Base-by-base conservation (phyloP, 139 green algal species). In the Axilococcus clingmanii region DNA sequence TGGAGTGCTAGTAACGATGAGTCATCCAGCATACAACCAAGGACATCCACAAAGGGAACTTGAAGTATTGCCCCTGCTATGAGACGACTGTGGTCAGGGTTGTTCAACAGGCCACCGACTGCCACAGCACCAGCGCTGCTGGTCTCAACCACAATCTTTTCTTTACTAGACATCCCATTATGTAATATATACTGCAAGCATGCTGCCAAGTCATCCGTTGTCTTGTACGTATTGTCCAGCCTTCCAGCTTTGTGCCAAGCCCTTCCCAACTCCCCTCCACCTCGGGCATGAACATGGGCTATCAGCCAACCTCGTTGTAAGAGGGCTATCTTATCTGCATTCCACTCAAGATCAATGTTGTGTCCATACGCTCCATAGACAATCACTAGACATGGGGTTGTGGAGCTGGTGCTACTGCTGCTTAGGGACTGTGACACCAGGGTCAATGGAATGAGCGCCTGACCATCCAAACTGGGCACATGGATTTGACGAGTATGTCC, bases 31-130 rank as follows among this genome's bases (percentile, higher is more conserved):
- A 85, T 83, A 22, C 63, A 72, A 2, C 56, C 49, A 12, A 87
- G 48, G 6, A 79, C 65, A 63, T 95, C 87, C 49, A 96, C 81
- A 62, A 96, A 96, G 0, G 84, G 86, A 23, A 92, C 83, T 28
- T 75, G 74, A 20, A 83, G 55, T 27, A 88, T 25, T 1, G 48
- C 48, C 25, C 55, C 55, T 7, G 37, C 32, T 19, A 71, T 6
- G 5, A 38, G 35, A n/a, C n/a, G n/a, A n/a, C n/a, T n/a, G n/a
- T n/a, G n/a, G 31, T 16, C 40, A n/a, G 55, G 40, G n/a, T 31
- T 42, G 30, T 68, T 59, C 19, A 79, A 30, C 28, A 73, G 19
- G 4, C 38, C 48, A 0, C 23, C 61, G 4, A 58, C 52, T 1
- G 60, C 42, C 34, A 79, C 32, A 6, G 52, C 71, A 17, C 71